Conservation (phyloP, 148 eudicot genomes). For the Fallopia convolvulus region DNA sequence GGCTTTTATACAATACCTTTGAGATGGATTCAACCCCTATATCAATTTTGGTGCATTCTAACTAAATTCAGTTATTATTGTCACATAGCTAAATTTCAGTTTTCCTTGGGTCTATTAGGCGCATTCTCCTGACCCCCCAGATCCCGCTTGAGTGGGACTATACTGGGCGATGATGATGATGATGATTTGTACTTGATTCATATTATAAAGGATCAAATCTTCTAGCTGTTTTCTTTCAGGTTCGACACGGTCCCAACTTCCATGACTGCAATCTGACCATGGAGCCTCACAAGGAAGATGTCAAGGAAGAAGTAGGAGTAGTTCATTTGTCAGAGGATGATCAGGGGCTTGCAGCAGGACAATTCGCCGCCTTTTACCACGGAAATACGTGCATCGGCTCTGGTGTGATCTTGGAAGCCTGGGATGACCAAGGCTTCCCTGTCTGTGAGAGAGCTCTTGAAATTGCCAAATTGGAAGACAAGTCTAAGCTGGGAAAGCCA, state of each 20-base stretch:
- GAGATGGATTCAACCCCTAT: no score
- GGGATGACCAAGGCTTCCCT: conserved; percentile 80
- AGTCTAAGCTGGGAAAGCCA: conserved; percentile 72
- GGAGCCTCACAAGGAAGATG: conserved; percentile 29
- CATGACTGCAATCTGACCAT: conserved; percentile 51
- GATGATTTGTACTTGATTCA: background rate
- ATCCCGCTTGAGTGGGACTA: no score
- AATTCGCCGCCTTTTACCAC: conserved; percentile 86
- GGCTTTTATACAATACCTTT: no score
- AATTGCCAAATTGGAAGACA: conserved; percentile 45
- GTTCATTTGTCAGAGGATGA: conserved; percentile 79
- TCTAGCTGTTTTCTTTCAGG: conserved; percentile 33
- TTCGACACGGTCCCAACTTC: conserved; percentile 87
- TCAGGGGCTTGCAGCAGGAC: conserved; percentile 98
- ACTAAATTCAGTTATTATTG: no score
- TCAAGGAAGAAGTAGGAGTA: conserved; percentile 41
- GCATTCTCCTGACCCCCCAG: no score
- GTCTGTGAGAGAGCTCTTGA: conserved; percentile 73
- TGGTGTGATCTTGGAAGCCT: conserved; percentile 79
- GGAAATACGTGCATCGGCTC: conserved; percentile 68
- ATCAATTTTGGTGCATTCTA: no score
- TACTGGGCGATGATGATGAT: no score
- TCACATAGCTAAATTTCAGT: no score
- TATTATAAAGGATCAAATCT: background rate
- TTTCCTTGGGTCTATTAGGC: no score